Percentiles rank a stretch among this genome's conserved stretches.
These are phyloP conservation scores for Lactuca saligna DNA, from an alignment of 129 eudicot genomes.

Conservation along the genomic window DNA sequence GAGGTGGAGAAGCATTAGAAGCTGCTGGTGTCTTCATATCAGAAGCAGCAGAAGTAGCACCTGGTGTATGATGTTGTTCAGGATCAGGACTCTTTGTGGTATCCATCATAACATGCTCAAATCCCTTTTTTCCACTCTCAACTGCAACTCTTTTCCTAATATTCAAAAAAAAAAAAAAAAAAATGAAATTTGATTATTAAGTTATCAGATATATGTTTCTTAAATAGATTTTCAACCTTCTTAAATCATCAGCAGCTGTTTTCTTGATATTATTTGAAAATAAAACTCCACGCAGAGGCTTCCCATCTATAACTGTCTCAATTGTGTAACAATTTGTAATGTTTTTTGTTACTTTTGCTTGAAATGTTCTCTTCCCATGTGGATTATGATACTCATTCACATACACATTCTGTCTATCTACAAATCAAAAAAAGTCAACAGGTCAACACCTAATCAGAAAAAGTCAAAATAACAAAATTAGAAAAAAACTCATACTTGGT, in stretches of 20 bases:
- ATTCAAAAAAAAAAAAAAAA: constrained; percentile 13
- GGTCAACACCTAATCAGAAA: background rate
- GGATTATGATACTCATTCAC: constrained; percentile 58
- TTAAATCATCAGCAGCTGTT: constrained; percentile 41
- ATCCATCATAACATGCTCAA: constrained; percentile 24
- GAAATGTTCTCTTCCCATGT: constrained; percentile 76
- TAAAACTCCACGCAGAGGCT: constrained; percentile 83
- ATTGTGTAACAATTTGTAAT: constrained; percentile 67
- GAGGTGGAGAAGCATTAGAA: constrained; percentile 39
- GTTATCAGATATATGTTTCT: background rate
- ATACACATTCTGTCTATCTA: constrained; percentile 57
- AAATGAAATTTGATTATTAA: background rate
- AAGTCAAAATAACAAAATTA: constrained; percentile 1
- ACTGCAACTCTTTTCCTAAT: constrained; percentile 50
- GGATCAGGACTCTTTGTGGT: constrained; percentile 47
- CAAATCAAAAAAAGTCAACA: constrained; percentile 13
- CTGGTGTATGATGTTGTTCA: constrained; percentile 48
- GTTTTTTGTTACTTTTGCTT: constrained; percentile 75
- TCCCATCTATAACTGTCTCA: constrained; percentile 93
- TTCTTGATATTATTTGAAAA: constrained; percentile 51
- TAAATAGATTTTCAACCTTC: constrained; percentile 39
- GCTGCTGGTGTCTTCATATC: constrained; percentile 39
- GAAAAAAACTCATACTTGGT: constrained; percentile 45
- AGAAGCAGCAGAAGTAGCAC: constrained; percentile 37
- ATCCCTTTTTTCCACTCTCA: constrained; percentile 32